Conservation (phyloP, 345 rosid genomes). For the Arabidopsis arenosa region DNA sequence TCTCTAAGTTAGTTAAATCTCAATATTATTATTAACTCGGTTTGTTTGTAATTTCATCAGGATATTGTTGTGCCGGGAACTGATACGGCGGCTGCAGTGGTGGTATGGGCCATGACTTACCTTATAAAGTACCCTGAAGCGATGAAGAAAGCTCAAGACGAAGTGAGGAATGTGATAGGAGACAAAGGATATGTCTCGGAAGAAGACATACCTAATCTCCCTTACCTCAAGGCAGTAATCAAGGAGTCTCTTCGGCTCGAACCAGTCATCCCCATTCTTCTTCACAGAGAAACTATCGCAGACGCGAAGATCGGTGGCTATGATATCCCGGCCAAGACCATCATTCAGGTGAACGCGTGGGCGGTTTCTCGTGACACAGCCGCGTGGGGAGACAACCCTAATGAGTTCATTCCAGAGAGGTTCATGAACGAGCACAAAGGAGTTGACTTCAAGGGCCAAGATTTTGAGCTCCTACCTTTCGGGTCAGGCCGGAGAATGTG, state of each 20-base stretch:
- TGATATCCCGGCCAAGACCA: constrained; percentile 43
- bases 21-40: background rate
- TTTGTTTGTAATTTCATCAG: constrained; percentile 25
- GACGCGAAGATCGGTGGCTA: constrained; percentile 45
- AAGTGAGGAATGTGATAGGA: constrained; percentile 42
- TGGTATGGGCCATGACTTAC: constrained; percentile 52
- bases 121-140: constrained; percentile 47
- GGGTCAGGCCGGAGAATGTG: constrained; percentile 44
- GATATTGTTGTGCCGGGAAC: constrained; percentile 49
- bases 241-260: constrained; percentile 43
- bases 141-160: constrained; percentile 46
- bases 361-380: constrained; percentile 45
- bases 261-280: constrained; percentile 45
- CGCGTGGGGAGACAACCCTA: constrained; percentile 44
- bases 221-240: constrained; percentile 40
- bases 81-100: constrained; percentile 47
- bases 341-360: constrained; percentile 45
- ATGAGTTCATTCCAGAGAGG: constrained; percentile 44
- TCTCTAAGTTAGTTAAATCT: background rate
- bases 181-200: constrained; percentile 44
- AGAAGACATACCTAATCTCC: constrained; percentile 44
- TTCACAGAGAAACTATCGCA: constrained; percentile 41
- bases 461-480: constrained; percentile 44
- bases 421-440: constrained; percentile 42
- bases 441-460: constrained; percentile 44